A percentile compares a stretch with the other conserved stretches of the same genome.
Evolutionary conservation across 208 protist species (phyloP).

Genomic region (Sergeia podlipaevii): DNA sequence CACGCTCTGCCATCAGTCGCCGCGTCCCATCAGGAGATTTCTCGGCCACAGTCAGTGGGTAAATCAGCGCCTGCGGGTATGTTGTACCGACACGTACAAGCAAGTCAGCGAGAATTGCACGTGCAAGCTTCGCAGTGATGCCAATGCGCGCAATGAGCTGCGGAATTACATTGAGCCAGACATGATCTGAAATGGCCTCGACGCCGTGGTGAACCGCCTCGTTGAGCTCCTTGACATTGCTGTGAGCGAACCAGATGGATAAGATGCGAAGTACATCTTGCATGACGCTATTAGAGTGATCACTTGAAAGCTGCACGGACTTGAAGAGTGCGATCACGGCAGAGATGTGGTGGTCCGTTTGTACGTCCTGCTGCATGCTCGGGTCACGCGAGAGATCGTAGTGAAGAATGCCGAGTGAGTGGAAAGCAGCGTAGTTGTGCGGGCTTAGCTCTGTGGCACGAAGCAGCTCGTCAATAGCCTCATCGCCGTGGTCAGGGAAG

Average conservation of each 20-base stretch:
- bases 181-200: slow-evolving; percentile 91
- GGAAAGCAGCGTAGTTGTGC: slow-evolving; percentile 75
- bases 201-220: slow-evolving; percentile 91
- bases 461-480: slow-evolving; percentile 73
- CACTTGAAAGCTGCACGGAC: slow-evolving; percentile 70
- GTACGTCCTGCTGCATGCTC: slow-evolving; percentile 44
- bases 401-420: slow-evolving; percentile 85
- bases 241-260: slow-evolving; percentile 98
- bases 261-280: slow-evolving; percentile 99
- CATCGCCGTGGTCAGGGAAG: slow-evolving; percentile 66
- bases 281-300: slow-evolving; percentile 66
- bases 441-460: slow-evolving; percentile 66
- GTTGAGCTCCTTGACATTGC: slow-evolving; percentile 61
- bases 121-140: slow-evolving; percentile 81
- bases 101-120: slow-evolving; percentile 92
- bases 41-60: slow-evolving; percentile 98
- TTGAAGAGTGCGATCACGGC: slow-evolving; percentile 79
- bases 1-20: slow-evolving; percentile 70
- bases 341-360: slow-evolving; percentile 58
- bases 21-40: slow-evolving; percentile 80
- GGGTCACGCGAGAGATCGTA: slow-evolving; percentile 78
- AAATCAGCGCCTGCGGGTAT: slow-evolving; percentile 99
- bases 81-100: slow-evolving; percentile 93
- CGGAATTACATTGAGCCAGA: slow-evolving; percentile 99
- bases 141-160: slow-evolving; percentile 99